Conservation (phyloP, 2,329 filamentous ascomycete species). For the Fusarium citri region DNA sequence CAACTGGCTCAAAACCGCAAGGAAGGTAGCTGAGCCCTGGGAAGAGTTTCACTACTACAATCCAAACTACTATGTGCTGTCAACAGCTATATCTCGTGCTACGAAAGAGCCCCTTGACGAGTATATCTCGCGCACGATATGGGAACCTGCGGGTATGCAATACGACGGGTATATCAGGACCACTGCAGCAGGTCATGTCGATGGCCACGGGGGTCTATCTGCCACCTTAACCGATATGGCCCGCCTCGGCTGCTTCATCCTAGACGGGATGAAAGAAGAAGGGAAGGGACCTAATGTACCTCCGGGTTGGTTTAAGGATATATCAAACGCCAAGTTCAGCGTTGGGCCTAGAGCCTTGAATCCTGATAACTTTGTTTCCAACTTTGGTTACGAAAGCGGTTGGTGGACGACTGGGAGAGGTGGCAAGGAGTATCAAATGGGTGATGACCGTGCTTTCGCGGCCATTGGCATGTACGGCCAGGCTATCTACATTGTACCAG, state of each 20-base stretch:
- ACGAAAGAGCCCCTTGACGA: slow-evolving; percentile 21
- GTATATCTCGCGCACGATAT: slow-evolving; percentile 27
- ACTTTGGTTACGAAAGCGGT: slow-evolving; percentile 32
- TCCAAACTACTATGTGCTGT: slow-evolving; percentile 32
- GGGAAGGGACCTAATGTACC: slow-evolving; percentile 17
- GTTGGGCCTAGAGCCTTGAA: slow-evolving; percentile 17
- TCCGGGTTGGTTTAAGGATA: slow-evolving; percentile 20
- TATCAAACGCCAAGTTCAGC: slow-evolving; percentile 25
- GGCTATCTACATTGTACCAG: slow-evolving; percentile 26
- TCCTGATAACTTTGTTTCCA: slow-evolving; percentile 26
- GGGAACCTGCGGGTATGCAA: slow-evolving; percentile 38
- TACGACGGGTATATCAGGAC: slow-evolving; percentile 36
- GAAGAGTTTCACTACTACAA: slow-evolving; percentile 41
- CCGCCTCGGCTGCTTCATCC: slow-evolving; percentile 30
- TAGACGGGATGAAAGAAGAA: slow-evolving; percentile 11
- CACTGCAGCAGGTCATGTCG: slow-evolving; percentile 31
- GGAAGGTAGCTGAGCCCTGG: slow-evolving; percentile 34
- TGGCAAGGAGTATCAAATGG: slow-evolving; percentile 3
- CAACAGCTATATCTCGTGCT: slow-evolving; percentile 29
- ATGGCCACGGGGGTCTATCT: slow-evolving; percentile 30
- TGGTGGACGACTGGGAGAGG: slow-evolving; percentile 34
- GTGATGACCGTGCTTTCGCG: slow-evolving; percentile 23
- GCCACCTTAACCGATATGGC: slow-evolving; percentile 27
- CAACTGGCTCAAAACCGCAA: slow-evolving; percentile 28
- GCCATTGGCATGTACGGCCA: slow-evolving; percentile 36